phyloP scores from a whole-genome alignment of 164 flowering plant species.

The Paratinospora sagittata region DNA sequence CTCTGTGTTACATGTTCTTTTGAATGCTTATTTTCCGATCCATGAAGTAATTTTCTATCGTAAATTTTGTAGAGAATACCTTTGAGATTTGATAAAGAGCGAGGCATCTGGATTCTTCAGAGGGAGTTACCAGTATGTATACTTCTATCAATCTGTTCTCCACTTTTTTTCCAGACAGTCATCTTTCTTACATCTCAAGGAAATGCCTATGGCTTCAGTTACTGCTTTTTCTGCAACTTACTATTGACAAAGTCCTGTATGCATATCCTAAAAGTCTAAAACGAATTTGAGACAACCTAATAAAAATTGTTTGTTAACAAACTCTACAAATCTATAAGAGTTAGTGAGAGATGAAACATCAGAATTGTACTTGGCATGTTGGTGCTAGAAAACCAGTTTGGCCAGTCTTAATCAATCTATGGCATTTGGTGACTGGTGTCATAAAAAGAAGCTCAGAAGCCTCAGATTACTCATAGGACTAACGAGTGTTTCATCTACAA shows the following conservation, averaged over 20 bases:
- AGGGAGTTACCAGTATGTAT: constrained; percentile 71
- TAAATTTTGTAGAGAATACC: constrained; percentile 49
- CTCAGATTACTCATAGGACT: too few species aligned
- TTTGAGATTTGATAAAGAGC: constrained; percentile 41
- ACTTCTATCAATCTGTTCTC: neutral
- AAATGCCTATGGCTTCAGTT: too few species aligned
- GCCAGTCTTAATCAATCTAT: neutral
- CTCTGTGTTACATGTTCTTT: too few species aligned
- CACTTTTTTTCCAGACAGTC: neutral
- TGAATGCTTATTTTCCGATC: neutral
- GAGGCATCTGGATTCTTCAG: constrained; percentile 57
- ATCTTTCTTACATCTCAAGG: neutral
- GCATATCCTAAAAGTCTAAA: neutral
- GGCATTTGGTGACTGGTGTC: neutral
- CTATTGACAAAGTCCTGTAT: neutral
- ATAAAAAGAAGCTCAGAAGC: neutral
- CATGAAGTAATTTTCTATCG: constrained; percentile 1
- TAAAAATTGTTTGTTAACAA: neutral
- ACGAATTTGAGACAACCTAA: neutral
- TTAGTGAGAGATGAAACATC: neutral
- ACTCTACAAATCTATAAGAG: neutral
- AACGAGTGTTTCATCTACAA: too few species aligned
- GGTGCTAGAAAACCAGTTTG: neutral
- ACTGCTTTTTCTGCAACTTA: neutral
- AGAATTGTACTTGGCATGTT: neutral